A percentile compares a stretch with the other conserved stretches of the same genome.
Evolutionary conservation across 768 basidiomycete genomes (phyloP).

Genomic region (Chalciporus sphaerocephalus): DNA sequence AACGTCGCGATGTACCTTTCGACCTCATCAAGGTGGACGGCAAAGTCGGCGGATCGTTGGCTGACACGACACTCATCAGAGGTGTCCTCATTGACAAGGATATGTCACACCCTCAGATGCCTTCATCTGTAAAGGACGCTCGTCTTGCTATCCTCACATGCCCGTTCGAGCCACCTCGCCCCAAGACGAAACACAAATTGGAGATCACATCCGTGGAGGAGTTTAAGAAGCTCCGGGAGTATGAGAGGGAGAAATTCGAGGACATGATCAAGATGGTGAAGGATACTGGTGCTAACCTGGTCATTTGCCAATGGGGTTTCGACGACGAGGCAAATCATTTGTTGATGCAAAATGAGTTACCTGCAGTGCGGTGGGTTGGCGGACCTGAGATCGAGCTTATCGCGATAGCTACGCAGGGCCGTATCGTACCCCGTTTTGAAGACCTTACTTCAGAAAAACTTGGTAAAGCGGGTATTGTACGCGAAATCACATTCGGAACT

Average conservation of each 20-base stretch:
- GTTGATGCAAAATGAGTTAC: constrained; percentile 95
- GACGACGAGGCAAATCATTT: constrained; percentile 99
- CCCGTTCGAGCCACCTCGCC: constrained; percentile 97
- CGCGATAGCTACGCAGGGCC: constrained; percentile 96
- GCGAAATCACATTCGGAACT: constrained; percentile 94
- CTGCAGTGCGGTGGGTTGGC: constrained; percentile 98
- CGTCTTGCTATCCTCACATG: constrained; percentile 95
- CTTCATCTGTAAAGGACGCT: constrained; percentile 80
- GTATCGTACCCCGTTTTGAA: constrained; percentile 97
- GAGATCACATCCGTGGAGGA: constrained; percentile 97
- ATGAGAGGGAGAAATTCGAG: constrained; percentile 93
- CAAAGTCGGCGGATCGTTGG: constrained; percentile 95
- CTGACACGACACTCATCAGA: constrained; percentile 91
- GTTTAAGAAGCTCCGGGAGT: constrained; percentile 89
- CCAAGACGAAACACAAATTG: constrained; percentile 98
- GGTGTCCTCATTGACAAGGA: constrained; percentile 99
- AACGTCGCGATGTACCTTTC: constrained; percentile 92
- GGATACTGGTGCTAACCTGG: constrained; percentile 94
- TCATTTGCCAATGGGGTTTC: constrained; percentile 99
- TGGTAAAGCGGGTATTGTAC: constrained; percentile 88
- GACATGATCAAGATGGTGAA: constrained; percentile 98
- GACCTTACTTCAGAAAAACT: constrained; percentile 89
- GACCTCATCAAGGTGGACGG: constrained; percentile 99
- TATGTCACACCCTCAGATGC: constrained; percentile 99
- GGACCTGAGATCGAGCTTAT: constrained; percentile 99